Conservation (phyloP, 768 basidiomycete species). For the Pleurotus citrinopileatus region DNA sequence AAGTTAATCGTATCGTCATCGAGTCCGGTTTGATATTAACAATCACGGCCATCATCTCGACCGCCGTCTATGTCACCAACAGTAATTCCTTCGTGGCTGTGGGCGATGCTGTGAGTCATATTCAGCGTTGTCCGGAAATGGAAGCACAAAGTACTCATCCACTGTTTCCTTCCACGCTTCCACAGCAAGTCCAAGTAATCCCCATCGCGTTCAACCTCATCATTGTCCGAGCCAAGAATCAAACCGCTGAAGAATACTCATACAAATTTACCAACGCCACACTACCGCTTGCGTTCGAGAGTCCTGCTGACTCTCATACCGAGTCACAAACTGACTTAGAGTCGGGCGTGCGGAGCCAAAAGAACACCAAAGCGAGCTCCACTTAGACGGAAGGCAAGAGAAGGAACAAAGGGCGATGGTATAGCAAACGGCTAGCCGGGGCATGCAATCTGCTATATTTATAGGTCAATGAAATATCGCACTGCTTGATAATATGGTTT, state of each 20-base stretch:
- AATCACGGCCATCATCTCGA: constrained; percentile 9
- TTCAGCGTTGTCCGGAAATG: not conserved
- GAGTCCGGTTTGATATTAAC: constrained; percentile 15
- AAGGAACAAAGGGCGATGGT: not conserved
- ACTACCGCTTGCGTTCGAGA: not conserved
- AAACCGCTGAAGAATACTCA: not conserved
- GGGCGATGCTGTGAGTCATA: constrained; percentile 7
- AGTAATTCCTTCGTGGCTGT: constrained; percentile 11
- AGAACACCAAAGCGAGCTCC: not conserved
- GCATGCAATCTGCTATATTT: too few species aligned
- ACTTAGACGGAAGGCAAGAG: not conserved
- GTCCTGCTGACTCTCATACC: not conserved
- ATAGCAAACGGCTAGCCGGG: too few species aligned
- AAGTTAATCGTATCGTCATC: constrained; percentile 14
- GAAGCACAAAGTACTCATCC: not conserved
- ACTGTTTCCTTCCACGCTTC: not conserved
- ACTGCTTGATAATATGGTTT: not conserved
- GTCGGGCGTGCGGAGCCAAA: not conserved
- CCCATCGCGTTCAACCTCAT: constrained; percentile 16
- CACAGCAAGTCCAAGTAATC: constrained; percentile 12
- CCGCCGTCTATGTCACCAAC: constrained; percentile 3
- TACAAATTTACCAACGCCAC: not conserved
- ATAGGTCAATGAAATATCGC: too few species aligned
- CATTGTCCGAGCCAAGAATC: constrained; percentile 12
- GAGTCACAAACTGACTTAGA: not conserved